Evolutionary conservation across 768 basidiomycete species (phyloP), one percentile per base, ranked within the genome.

Genomic region (Xerocomellus chrysenteron): DNA sequence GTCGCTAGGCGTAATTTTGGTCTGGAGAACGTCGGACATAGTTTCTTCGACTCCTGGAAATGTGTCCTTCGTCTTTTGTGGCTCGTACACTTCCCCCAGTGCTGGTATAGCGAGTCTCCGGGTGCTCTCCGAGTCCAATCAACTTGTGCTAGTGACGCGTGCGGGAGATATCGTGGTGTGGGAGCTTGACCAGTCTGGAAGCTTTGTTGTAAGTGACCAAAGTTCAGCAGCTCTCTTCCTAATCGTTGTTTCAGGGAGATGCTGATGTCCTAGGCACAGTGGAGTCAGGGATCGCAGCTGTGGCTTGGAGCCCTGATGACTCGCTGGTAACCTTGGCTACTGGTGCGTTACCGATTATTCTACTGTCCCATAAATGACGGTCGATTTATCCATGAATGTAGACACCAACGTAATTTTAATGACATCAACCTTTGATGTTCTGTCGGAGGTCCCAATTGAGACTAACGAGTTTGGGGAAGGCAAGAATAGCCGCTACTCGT

Each of bases 221-320:
- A 33, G 30, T 26, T n/a, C n/a, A 26, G 6, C 17, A 50, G 13
- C 19, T 54, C 24, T 47, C 40, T 46, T 41, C 50, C 47, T 65
- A 16, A 64, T n/a, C 21, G 4, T 39, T 9, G 11, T 52, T 55
- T 36, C 55, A 67, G 69, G 59, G 67, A 53, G 60, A 60, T 55
- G 55, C 82, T 43, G 92, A 95, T 61, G 81, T 93, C 14, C 87
- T 95, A 52, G 96, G 96, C 16, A 86, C 87, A 0, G 83, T 98
- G 8, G 95, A 97, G 53, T 78, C 84, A 12, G 94, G 92, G 0
- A 87, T 99, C 48, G 72, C 83, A 32, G 86, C 88, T 1, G 94
- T 92, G 12, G 77, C 82, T 13, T 98, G 96, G 95, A 87, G 87
- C 59, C 93, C 96, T 5, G 97, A 99, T 69, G 92, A 96, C 53